Base-by-base conservation (phyloP, 1,284 basidiomycete species). In the Naganishia cerealis region DNA sequence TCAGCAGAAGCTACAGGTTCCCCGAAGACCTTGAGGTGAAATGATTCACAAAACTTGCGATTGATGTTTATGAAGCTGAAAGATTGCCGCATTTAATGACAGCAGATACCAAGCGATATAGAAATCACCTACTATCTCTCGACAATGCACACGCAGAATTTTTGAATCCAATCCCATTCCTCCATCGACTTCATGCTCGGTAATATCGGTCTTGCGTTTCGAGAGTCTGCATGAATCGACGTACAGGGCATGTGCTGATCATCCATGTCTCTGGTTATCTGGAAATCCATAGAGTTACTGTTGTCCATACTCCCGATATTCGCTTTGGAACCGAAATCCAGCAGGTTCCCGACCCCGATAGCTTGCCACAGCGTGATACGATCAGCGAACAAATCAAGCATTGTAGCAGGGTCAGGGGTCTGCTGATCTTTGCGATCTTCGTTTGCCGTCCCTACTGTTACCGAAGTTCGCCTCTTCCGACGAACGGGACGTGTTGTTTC, bases 11-110 rank as follows among this genome's bases (percentile, higher is more conserved):
- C 10, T n/a, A 62, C 43, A 7, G 67, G 36, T 48, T 55, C 46
- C 16, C 67, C 67, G 40, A 68, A 68, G 12, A 62, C 40, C 53
- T 68, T 68, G 38, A 62, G 53, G 50, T 68, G 67, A 21, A 68
- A 52, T 6, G 57, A 55, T 61, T 54, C 53, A 26, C 67, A 68
- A 36, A 68, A 54, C 10, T 42, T 13, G 16, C 40, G 67, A 21
- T 62, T 46, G 39, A 56, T 56, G 1, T 24, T 16, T 3, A 62
- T 29, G 33, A 68, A 68, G 21, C 67, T 68, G 21, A 15, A 29
- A 13, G 13, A 26, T 8, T 26, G 1, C 9, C 9, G 33, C 24
- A 18, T n/a, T 67, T 21, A 59, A 38, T 24, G 43, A 24, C 29
- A 2, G 29, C 38, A 3, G 7, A 21, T 36, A 10, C 7, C 7